Evolutionary conservation across 2,329 filamentous ascomycete species (phyloP), one percentile per base, ranked within the genome.

Genomic region (Colletotrichum lini): DNA sequence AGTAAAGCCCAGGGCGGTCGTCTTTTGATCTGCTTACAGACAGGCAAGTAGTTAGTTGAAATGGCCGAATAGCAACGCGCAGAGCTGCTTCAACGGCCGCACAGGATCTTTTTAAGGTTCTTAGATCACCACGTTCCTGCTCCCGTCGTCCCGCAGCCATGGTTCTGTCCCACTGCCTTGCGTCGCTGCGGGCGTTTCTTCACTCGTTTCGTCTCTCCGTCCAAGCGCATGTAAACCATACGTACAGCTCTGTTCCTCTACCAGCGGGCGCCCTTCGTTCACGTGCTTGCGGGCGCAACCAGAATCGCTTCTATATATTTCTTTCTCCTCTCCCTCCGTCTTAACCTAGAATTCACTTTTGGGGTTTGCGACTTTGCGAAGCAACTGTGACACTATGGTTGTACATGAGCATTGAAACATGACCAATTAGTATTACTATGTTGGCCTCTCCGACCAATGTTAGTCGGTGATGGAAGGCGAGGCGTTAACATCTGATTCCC

Each of bases 121-220:
- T 62, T 57, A 60, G 49, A 65, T 53, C 53, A 47, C 52, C 21
- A n/a, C 42, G 23, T 52, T 50, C 35, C 56, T 65, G 23, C 38
- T 66, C 42, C 58, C 35, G 30, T 56, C 61, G 38, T 63, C 61
- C 65, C 65, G 66, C 56, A 23, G 38, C 49, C 59, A 40, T 57
- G 60, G 59, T 58, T 54, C 44, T 35, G 58, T 71, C 52, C 67
- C 67, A 23, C 59, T 40, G 71, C 13, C 63, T 50, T 67, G 72
- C 71, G 59, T 74, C 44, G 26, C 57, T 73, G 72, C 72, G 72
- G 72, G 70, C 72, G 72, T 61, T 62, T 42, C 4, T 42, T 66
- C 54, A 13, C 57, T 40, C 45, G 49, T 60, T 50, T n/a, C 10
- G 30, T 9, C 59, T 45, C 53, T 50, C 59, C 64, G 47, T 57